phyloP scores from a whole-genome alignment of 306 rosid genomes.

The Begonia fuchsioides region DNA sequence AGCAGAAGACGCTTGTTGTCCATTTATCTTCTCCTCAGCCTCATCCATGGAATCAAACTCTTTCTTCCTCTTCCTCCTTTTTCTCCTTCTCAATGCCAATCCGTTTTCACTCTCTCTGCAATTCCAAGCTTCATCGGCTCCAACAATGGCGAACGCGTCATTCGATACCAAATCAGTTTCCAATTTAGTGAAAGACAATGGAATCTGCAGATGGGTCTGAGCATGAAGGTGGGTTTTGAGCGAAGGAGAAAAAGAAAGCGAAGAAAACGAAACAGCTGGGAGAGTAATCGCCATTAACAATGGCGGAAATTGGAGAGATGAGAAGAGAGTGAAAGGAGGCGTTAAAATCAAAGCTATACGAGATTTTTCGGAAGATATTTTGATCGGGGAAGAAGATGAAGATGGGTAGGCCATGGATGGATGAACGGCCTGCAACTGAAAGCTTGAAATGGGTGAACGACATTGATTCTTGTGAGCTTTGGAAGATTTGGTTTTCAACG shows the following conservation, averaged over 20 bases:
- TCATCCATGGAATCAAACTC: constrained; percentile 14
- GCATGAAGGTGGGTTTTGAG: constrained; percentile 26
- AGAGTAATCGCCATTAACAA: no score
- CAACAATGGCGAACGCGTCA: constrained; percentile 27
- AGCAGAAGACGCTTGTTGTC: constrained; percentile 4
- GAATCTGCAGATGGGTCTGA: constrained; percentile 17
- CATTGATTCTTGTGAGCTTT: background rate
- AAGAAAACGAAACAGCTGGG: constrained; percentile 35
- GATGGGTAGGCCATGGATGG: constrained; percentile 4
- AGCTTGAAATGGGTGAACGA: constrained; percentile 22
- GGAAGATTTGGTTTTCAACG: background rate
- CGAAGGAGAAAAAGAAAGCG: constrained; percentile 27
- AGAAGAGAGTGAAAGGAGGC: constrained; percentile 33
- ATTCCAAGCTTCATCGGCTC: constrained; percentile 16
- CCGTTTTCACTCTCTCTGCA: constrained; percentile 16
- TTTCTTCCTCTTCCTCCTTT: constrained; percentile 36
- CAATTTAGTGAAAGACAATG: constrained; percentile 22
- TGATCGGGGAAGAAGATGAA: constrained; percentile 14
- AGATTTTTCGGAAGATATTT: background rate
- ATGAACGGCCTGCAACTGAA: background rate
- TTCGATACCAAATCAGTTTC: constrained; percentile 23
- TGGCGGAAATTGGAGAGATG: no score
- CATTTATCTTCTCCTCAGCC: constrained; percentile 11
- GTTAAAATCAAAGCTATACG: constrained; percentile 3
- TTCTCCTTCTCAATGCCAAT: constrained; percentile 27